phyloP scores from a whole-genome alignment of 768 basidiomycete genomes.

The Amanita phalloides region DNA sequence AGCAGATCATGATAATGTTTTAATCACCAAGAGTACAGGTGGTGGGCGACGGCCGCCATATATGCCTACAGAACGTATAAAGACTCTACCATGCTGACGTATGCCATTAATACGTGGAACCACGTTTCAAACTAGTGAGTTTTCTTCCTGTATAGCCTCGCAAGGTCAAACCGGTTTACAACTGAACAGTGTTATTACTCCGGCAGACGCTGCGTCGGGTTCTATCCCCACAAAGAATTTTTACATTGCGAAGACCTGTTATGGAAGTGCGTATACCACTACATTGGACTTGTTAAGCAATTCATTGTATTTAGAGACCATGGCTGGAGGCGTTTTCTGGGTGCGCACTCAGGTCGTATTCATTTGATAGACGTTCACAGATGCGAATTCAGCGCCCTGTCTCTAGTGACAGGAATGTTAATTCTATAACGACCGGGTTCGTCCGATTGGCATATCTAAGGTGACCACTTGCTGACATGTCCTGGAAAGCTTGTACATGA shows the following conservation, averaged over 20 bases:
- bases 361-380: slow-evolving; percentile 39
- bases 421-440: not conserved
- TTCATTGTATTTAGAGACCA: slow-evolving; percentile 22
- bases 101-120: slow-evolving; percentile 39
- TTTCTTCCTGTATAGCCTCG: not conserved
- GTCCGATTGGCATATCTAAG: too few relatives aligned
- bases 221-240: slow-evolving; percentile 30
- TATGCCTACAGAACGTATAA: slow-evolving; percentile 38
- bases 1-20: slow-evolving; percentile 16
- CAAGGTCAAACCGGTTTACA: not conserved
- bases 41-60: slow-evolving; percentile 43
- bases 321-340: slow-evolving; percentile 50
- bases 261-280: slow-evolving; percentile 23
- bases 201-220: slow-evolving; percentile 25
- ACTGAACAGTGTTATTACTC: slow-evolving; percentile 28
- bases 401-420: not conserved
- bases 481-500: not conserved
- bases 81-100: slow-evolving; percentile 28
- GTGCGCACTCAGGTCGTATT: slow-evolving; percentile 17
- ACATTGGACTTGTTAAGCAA: not conserved
- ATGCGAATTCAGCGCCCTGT: not conserved
- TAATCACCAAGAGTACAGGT: slow-evolving; percentile 16
- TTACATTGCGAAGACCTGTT: slow-evolving; percentile 28
- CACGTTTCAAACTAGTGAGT: slow-evolving; percentile 35
- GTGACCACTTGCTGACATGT: too few relatives aligned